Evolutionary conservation across 2,329 filamentous ascomycete species (phyloP).

Genomic region (Colletotrichum godetiae): DNA sequence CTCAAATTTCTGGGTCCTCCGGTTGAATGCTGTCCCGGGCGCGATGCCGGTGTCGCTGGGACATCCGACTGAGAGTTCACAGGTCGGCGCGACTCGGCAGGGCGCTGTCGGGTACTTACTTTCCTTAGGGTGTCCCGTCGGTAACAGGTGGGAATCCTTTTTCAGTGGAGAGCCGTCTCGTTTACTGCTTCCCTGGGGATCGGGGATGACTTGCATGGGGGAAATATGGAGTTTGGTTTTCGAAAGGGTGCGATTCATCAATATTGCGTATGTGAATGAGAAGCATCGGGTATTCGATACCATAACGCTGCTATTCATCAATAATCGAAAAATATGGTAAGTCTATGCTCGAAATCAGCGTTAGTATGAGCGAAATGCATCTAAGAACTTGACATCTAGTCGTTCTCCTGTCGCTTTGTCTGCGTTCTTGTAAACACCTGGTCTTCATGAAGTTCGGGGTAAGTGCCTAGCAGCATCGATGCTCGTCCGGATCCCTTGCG

Average conservation of each 20-base stretch:
- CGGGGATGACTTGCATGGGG: background rate
- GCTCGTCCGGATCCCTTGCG: too few relatives aligned
- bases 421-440: background rate
- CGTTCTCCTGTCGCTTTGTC: background rate
- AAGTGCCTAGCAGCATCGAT: too few relatives aligned
- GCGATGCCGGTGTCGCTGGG: background rate
- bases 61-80: too few relatives aligned
- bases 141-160: background rate
- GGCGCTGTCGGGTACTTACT: too few relatives aligned
- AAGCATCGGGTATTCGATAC: background rate
- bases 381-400: background rate
- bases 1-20: background rate
- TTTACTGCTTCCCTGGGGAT: background rate
- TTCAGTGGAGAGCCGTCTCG: background rate
- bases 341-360: background rate
- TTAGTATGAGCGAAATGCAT: background rate
- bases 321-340: background rate
- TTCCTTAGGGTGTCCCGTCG: background rate
- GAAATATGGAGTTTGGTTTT: background rate
- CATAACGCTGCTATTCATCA: background rate
- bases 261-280: background rate
- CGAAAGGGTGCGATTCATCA: background rate
- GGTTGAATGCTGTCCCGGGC: constrained; percentile 35
- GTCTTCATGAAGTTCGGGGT: background rate
- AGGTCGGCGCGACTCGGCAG: background rate